Evolutionary conservation across 1,284 basidiomycete genomes (phyloP), one percentile per base, ranked within the genome.

Genomic region (Dichomitus squalens): DNA sequence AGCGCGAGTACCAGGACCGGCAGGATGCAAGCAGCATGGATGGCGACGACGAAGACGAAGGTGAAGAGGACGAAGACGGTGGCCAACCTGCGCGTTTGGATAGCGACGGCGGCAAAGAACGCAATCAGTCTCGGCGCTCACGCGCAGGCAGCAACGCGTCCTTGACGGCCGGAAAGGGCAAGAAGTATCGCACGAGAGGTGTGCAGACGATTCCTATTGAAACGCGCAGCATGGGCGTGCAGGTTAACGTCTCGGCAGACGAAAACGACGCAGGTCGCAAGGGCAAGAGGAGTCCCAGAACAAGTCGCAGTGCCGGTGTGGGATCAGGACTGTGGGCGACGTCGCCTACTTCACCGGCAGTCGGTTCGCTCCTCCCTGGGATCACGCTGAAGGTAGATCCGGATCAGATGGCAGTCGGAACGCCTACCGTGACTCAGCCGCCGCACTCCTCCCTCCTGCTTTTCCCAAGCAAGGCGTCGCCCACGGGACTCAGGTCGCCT

Each of bases 11-110:
- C 75, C 81, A 83, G 58, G 81, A 85, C 33, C 74, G 73, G 58
- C 73, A 75, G 34, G 90, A 91, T 61, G 84, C 80, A 14, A 85
- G 82, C 63, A 91, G 89, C 66, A 83, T 85, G 60, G 92, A 93
- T 68, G 92, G 87, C 1, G 91, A 94, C 66, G 86, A 90, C 57
- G 92, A 93, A 66, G 91, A 90, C 58, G 90, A 92, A 57, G 84
- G 84, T n/a, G 86, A 88, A 46, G 86, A 78, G n/a, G 73, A 75
- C 34, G 70, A 73, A 79, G 33, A 78, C 74, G 52, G 77, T 75
- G 49, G 78, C 66, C 62, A 64, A 53, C 38, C 66, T 65, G 53
- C 59, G 65, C 63, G 61, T 66, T 53, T 55, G 58, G 62, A 67
- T 33, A 63, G 64, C 59, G 60, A 70, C 56, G 52, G 64, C 64